Base-by-base conservation (phyloP, 2,329 filamentous ascomycete genomes). In the Amauroascus verrucosus region DNA sequence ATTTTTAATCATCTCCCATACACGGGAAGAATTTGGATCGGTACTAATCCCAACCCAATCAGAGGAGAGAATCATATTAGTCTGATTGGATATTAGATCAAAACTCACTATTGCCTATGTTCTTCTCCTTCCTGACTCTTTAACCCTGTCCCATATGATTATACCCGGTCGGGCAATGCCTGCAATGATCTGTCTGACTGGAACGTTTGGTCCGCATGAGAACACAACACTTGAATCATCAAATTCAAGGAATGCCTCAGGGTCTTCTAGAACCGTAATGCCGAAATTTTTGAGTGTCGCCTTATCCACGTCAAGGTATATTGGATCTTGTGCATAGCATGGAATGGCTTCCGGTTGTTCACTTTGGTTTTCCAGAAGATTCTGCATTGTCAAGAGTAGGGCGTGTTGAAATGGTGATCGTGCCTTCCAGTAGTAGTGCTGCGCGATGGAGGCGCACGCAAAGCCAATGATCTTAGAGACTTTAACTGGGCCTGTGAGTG, bases 181-280 rank as follows among this genome's bases (percentile, higher is more conserved):
- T n/a, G 66, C 64, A 33, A 73, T 59, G 22, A 72, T 64, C 55
- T 72, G 65, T 46, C 66, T 68, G 5, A 70, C 61, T 0, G 70
- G 66, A 0, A 67, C 60, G 40, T 65, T 61, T 1, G 67, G 56
- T 32, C 61, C 64, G 8, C 65, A 54, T 0, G 68, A 68, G 51
- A 73, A 59, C n/a, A 72, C 66, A 26, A 69, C 48, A 11, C 68
- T 67, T n/a, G 65, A 53, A 4, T 67, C 62, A 53, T 73, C 66
- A 1, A 72, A 53, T 50, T 67, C 65, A 0, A 70, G 58, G 53
- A 71, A 73, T 2, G 65, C 70, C 6, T 62, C 60, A 0, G 63
- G 60, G 37, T 64, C 63, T n/a, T 65, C 61, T 30, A 67, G 54
- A 18, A 60, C 49, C 1, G 46, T 55, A 7, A 67, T 58, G 0